Conservation (phyloP, 192 early-diverging fungal species). For the Glomus cerebriforme region DNA sequence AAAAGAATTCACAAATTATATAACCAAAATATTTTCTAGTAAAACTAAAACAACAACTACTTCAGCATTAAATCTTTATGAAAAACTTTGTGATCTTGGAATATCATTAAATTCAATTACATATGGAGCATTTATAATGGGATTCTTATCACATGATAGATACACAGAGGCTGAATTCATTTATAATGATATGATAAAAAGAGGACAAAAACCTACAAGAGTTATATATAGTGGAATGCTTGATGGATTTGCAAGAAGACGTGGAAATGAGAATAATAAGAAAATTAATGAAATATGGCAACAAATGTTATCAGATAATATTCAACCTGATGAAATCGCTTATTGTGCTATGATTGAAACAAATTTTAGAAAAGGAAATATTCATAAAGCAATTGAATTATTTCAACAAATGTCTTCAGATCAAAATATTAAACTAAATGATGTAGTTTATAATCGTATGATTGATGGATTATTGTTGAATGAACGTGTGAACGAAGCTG, state of each 20-base stretch:
- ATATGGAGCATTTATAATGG: slow-evolving; percentile 18
- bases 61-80: background rate
- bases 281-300: slow-evolving; percentile 9
- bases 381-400: background rate
- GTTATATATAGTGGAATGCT: slow-evolving; percentile 11
- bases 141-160: slow-evolving; percentile 20
- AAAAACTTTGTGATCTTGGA: background rate
- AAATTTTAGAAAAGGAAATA: slow-evolving; percentile 6
- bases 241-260: slow-evolving; percentile 18
- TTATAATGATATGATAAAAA: slow-evolving; percentile 7
- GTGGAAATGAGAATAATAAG: background rate
- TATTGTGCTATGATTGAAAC: slow-evolving; percentile 26
- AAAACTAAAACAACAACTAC: background rate
- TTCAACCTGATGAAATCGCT: slow-evolving; percentile 15
- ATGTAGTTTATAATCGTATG: slow-evolving; percentile 23
- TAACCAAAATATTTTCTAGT: background rate
- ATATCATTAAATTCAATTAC: background rate
- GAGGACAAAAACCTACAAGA: background rate
- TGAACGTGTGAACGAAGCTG: background rate
- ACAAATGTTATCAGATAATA: slow-evolving; percentile 9
- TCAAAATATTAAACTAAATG: slow-evolving; percentile 3
- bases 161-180: background rate
- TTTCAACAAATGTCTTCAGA: slow-evolving; percentile 23
- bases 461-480: slow-evolving; percentile 24
- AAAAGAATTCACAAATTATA: background rate